Conservation (phyloP, 192 early-diverging fungal species). For the Coemansia sp. region DNA sequence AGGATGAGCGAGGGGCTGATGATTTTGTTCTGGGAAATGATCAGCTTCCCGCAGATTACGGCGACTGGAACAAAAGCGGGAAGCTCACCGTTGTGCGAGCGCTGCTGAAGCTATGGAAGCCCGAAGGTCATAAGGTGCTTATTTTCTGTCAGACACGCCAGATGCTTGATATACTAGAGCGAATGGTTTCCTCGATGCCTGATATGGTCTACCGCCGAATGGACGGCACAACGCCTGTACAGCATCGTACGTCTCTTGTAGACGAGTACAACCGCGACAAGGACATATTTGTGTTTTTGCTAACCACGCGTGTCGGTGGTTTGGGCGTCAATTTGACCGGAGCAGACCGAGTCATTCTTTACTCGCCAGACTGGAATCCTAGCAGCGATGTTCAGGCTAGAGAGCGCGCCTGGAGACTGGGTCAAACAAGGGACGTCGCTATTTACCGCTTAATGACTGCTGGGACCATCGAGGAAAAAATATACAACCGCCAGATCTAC, state of each 20-base stretch:
- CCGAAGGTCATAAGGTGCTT: constrained; percentile 79
- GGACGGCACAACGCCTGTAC: constrained; percentile 95
- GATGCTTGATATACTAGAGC: constrained; percentile 93
- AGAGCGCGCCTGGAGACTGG: constrained; percentile 93
- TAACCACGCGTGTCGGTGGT: constrained; percentile 98
- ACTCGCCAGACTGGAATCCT: constrained; percentile 99
- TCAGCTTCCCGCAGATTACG: constrained; percentile 39
- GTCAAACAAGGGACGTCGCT: constrained; percentile 83
- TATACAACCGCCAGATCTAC: constrained; percentile 96
- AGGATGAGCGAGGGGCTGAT: constrained; percentile 9
- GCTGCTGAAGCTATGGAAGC: constrained; percentile 84
- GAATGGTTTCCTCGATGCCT: constrained; percentile 57
- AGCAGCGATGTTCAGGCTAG: constrained; percentile 94
- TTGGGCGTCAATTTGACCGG: constrained; percentile 94
- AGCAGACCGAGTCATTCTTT: constrained; percentile 91
- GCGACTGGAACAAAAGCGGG: constrained; percentile 60
- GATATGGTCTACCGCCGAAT: constrained; percentile 78
- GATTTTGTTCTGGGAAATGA: not conserved
- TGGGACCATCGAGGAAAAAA: constrained; percentile 94
- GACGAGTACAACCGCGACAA: constrained; percentile 80
- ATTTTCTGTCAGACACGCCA: constrained; percentile 93
- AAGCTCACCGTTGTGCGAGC: constrained; percentile 89
- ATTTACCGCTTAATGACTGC: constrained; percentile 96
- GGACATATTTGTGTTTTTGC: constrained; percentile 80
- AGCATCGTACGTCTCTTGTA: constrained; percentile 77